Evolutionary conservation across 192 early-diverging fungal species (phyloP).

Genomic region (Gigaspora rosea): DNA sequence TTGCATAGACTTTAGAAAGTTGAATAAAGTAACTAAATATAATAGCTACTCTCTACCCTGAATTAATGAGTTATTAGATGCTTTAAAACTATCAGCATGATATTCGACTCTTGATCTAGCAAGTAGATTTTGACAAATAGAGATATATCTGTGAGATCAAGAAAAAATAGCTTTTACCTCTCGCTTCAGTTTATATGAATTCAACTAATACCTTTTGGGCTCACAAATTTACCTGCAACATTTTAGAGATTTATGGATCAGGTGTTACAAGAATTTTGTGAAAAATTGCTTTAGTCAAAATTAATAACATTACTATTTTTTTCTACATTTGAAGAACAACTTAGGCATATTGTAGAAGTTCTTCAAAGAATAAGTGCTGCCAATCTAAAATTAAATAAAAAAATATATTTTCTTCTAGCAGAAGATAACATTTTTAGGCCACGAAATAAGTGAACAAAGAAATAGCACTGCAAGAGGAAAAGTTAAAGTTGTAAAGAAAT

Average conservation of each 20-base stretch:
- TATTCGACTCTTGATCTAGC: constrained; percentile 51
- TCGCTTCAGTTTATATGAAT: constrained; percentile 32
- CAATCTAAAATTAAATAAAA: too few species aligned
- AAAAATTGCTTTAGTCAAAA: too few species aligned
- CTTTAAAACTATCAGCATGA: constrained; percentile 24
- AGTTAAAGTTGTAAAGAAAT: too few species aligned
- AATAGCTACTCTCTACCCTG: constrained; percentile 54
- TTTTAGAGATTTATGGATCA: constrained; percentile 14
- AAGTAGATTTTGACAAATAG: too few species aligned
- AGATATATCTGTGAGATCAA: constrained; percentile 19
- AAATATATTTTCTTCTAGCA: too few species aligned
- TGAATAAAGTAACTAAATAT: constrained; percentile 50
- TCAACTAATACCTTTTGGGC: constrained; percentile 36
- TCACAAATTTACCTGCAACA: constrained; percentile 7
- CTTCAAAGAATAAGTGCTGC: too few species aligned
- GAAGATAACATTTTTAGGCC: too few species aligned
- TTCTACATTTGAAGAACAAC: too few species aligned
- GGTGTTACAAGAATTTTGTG: neutral
- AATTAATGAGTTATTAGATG: constrained; percentile 48
- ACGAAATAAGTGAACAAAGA: too few species aligned
- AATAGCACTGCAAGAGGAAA: too few species aligned
- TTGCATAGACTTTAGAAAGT: constrained; percentile 48
- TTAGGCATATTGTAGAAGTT: too few species aligned
- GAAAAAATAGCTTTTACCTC: constrained; percentile 31
- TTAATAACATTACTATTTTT: too few species aligned